Evolutionary conservation across 495 filamentous ascomycete species (phyloP), one percentile per base, ranked within the genome.

Genomic region (Cenococcum geophilum): DNA sequence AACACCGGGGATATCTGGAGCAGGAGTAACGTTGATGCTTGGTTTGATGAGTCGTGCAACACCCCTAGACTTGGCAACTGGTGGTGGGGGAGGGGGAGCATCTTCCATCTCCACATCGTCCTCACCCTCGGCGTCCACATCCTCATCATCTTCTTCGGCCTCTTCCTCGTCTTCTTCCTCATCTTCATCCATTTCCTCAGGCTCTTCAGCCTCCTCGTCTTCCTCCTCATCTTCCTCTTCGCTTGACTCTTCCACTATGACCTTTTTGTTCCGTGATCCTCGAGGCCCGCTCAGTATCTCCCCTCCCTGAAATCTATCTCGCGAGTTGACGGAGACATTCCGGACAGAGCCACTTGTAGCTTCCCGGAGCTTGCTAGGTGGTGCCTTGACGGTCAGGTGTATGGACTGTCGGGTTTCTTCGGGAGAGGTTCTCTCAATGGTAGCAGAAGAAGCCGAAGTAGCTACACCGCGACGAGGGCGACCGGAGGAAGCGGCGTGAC

Each of bases 331-430:
- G 0, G 68, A 35, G 5, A 73, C 57, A 32, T 58, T 61, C 23
- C 62, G 54, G 18, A 42, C 34, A 9, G 20, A 59, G 11, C 65
- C 75, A 48, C 77, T 79, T 23, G 85, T 92, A 14, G 84, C 88
- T 72, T 95, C 86, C 36, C 88, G 86, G 56, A 93, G 79, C 77
- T 89, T 93, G 76, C 79, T 87, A 34, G 89, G 82, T 5, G 89
- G 84, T 69, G 92, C 86, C 76, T 91, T 96, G 66, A 96, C 85
- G 32, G 87, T 95, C 51, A 96, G 76, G 71, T 83, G 83, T 57
- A 92, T 82, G 60, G 87, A 86, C 72, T 81, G 82, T 61, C 76
- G 78, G 40, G 76, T 75, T 61, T 82, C 81, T 68, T 79, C 80
- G 56, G 81, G 69, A 34, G 83, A 82, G 67, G 72, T 70, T 55